Evolutionary conservation across 2,329 filamentous ascomycete species (phyloP).

Genomic region (Didymella arachidicola): DNA sequence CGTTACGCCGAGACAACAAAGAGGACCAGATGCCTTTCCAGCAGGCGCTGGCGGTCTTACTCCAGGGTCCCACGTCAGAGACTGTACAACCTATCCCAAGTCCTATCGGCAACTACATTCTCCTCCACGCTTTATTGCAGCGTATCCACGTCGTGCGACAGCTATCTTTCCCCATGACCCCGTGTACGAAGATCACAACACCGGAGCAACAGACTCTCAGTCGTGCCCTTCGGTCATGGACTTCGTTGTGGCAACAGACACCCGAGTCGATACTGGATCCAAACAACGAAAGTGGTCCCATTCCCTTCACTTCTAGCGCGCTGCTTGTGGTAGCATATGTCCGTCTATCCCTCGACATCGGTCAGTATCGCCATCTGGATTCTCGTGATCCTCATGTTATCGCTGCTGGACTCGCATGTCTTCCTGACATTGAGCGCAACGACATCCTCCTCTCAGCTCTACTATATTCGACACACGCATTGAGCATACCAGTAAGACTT

Average conservation of each 20-base stretch:
- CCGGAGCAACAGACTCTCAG: constrained; percentile 35
- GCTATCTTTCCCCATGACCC: constrained; percentile 34
- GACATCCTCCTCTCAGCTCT: constrained; percentile 60
- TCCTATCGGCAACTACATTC: constrained; percentile 43
- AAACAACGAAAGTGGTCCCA: constrained; percentile 48
- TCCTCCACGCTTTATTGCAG: constrained; percentile 43
- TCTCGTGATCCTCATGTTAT: constrained; percentile 55
- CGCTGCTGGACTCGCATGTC: constrained; percentile 49
- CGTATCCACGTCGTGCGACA: constrained; percentile 41
- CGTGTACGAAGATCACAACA: constrained; percentile 29
- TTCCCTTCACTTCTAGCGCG: constrained; percentile 56
- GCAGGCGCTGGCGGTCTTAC: constrained; percentile 37
- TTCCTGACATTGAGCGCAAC: constrained; percentile 57
- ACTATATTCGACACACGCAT: constrained; percentile 62
- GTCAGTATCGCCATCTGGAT: constrained; percentile 55
- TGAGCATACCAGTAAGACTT: constrained; percentile 64
- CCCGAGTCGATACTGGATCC: constrained; percentile 49
- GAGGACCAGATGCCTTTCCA: constrained; percentile 41
- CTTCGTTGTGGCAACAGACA: constrained; percentile 46
- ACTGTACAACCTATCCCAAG: constrained; percentile 40
- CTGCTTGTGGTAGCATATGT: constrained; percentile 58
- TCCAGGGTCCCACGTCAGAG: constrained; percentile 27
- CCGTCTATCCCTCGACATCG: constrained; percentile 57
- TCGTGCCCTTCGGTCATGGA: constrained; percentile 46
- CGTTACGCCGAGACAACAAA: constrained; percentile 33